Conservation (phyloP, 805 yeast species). For the Phaffomyces opuntiae region DNA sequence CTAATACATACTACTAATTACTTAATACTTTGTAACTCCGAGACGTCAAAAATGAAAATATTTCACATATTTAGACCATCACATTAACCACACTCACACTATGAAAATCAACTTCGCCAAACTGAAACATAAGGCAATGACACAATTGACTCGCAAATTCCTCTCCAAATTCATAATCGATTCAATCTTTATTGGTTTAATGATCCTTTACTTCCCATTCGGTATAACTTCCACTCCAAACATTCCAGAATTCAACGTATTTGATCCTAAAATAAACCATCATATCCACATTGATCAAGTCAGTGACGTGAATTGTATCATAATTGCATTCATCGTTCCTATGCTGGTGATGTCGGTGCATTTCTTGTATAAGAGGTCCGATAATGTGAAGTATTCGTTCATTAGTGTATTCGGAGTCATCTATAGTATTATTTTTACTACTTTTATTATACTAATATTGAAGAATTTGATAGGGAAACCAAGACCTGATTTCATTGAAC, state of each 20-base stretch:
- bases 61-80: not conserved
- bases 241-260: conserved; percentile 6
- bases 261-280: conserved; percentile 10
- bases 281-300: conserved; percentile 2
- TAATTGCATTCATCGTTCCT: conserved; percentile 2
- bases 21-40: not conserved
- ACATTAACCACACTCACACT: not conserved
- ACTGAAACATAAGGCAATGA: not conserved
- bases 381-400: conserved; percentile 5
- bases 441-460: conserved; percentile 30
- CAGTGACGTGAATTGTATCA: conserved; percentile 1
- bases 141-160: not conserved
- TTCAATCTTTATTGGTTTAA: not conserved
- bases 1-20: not conserved
- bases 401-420: conserved; percentile 6
- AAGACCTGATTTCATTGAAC: conserved; percentile 82
- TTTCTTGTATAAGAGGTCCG: not conserved
- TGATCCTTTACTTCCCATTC: conserved; percentile 1
- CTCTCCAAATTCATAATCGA: conserved; percentile 4
- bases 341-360: not conserved
- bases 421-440: conserved; percentile 7
- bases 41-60: not conserved
- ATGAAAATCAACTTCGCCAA: not conserved
- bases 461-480: conserved; percentile 83
- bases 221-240: conserved; percentile 4